phyloP scores from a whole-genome alignment of 2,329 filamentous ascomycete species.

The Apiospora rasikravindrae region DNA sequence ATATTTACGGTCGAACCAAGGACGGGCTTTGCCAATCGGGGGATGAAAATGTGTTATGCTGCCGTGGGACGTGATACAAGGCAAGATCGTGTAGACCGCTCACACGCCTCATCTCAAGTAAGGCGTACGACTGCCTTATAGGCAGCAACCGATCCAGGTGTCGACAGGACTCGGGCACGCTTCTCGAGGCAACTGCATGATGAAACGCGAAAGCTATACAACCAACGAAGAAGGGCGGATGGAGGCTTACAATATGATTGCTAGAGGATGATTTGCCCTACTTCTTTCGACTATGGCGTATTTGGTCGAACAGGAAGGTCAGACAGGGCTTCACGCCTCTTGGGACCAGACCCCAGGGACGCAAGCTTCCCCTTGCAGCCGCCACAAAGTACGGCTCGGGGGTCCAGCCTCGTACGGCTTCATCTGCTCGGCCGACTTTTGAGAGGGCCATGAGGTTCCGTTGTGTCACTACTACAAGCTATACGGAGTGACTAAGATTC shows the following conservation, averaged over 20 bases:
- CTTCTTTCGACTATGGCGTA: background rate
- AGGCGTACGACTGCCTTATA: background rate
- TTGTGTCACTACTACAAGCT: background rate
- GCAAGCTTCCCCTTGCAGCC: constrained; percentile 1
- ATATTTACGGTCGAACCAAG: background rate
- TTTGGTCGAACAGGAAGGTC: background rate
- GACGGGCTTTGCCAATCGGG: background rate
- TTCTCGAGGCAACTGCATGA: background rate
- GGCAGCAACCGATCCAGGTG: background rate
- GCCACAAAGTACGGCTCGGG: background rate
- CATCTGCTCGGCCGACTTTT: background rate
- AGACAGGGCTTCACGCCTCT: background rate
- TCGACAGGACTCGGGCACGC: background rate
- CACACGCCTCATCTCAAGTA: constrained; percentile 8
- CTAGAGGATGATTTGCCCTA: background rate
- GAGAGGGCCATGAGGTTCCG: background rate
- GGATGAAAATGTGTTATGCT: background rate
- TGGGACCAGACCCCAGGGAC: background rate
- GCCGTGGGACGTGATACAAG: constrained; percentile 1
- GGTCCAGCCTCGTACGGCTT: background rate
- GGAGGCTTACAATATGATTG: background rate
- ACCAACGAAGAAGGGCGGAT: background rate
- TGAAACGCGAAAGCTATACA: background rate
- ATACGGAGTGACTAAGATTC: background rate
- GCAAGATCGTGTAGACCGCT: constrained; percentile 5